These are phyloP conservation scores for Raphanus raphanistrum DNA, from an alignment of 345 rosid genomes.

Conservation along the genomic window DNA sequence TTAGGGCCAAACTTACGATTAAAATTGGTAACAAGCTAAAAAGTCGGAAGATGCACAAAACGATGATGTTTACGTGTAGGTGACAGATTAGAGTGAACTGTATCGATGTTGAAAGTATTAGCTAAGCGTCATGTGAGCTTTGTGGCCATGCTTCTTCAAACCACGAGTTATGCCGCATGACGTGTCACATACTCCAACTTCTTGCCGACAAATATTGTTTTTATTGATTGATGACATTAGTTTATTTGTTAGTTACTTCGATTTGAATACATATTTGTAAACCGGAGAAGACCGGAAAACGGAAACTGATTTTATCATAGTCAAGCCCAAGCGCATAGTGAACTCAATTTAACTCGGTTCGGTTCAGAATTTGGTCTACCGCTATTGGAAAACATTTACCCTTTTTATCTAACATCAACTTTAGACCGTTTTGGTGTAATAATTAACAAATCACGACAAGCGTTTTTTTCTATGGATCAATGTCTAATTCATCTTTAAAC, in stretches of 20 bases:
- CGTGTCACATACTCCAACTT: constrained; percentile 27
- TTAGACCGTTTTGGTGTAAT: background rate
- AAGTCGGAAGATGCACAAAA: constrained; percentile 9
- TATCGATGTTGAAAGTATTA: constrained; percentile 32
- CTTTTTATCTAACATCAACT: background rate
- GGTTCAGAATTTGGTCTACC: background rate
- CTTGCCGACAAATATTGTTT: constrained; percentile 35
- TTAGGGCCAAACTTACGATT: background rate
- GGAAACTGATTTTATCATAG: background rate
- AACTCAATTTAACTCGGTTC: background rate
- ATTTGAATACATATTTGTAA: background rate
- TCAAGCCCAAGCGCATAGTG: background rate
- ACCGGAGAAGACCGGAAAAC: background rate
- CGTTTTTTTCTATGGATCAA: constrained; percentile 12
- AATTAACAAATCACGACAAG: background rate
- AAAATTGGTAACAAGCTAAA: background rate
- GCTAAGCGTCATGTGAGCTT: constrained; percentile 33
- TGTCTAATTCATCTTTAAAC: background rate
- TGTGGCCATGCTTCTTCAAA: constrained; percentile 29
- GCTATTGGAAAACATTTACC: background rate
- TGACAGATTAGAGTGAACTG: constrained; percentile 38
- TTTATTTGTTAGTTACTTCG: background rate
- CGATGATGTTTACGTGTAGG: constrained; percentile 34
- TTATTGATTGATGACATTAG: background rate
- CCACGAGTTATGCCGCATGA: constrained; percentile 39